Evolutionary conservation across 148 eudicot species (phyloP).

Genomic region (Pouteria glomerata): DNA sequence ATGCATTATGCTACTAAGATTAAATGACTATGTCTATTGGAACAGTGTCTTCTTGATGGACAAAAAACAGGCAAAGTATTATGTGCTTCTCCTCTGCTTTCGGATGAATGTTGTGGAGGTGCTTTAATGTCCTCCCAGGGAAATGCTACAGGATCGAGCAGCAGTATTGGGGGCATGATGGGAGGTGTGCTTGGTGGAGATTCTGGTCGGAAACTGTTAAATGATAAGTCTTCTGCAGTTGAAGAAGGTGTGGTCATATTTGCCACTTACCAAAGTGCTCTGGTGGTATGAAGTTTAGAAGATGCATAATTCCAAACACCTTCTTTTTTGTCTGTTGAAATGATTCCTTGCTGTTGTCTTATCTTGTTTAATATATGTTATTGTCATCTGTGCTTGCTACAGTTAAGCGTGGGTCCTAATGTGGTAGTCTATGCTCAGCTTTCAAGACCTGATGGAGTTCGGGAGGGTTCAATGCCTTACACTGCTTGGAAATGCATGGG

Average conservation of each 20-base stretch:
- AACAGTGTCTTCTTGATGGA: constrained; percentile 88
- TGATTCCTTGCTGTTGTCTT: constrained; percentile 4
- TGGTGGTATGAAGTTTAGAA: constrained; percentile 71
- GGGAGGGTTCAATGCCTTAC: constrained; percentile 96
- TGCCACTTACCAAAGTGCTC: constrained; percentile 77
- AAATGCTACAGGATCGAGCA: constrained; percentile 39
- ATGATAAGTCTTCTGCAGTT: constrained; percentile 51
- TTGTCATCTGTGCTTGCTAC: constrained; percentile 19
- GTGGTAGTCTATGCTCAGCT: constrained; percentile 60
- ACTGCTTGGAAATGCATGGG: constrained; percentile 88
- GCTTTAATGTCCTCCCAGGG: constrained; percentile 40
- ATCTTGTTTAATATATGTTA: constrained; percentile 12
- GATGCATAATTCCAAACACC: constrained; percentile 28
- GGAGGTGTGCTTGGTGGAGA: constrained; percentile 75
- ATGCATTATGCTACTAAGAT: not conserved
- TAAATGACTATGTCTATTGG: constrained; percentile 2
- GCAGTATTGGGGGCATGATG: constrained; percentile 67
- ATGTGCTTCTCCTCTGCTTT: constrained; percentile 80
- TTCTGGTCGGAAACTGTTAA: constrained; percentile 52
- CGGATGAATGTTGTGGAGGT: constrained; percentile 54
- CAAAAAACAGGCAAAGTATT: constrained; percentile 66
- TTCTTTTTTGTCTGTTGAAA: constrained; percentile 11
- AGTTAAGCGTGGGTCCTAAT: constrained; percentile 77
- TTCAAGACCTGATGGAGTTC: constrained; percentile 77
- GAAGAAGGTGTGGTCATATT: constrained; percentile 94